Evolutionary conservation across 2,329 filamentous ascomycete genomes (phyloP), one percentile per base, ranked within the genome.

Genomic region (Trichophyton verrucosum): DNA sequence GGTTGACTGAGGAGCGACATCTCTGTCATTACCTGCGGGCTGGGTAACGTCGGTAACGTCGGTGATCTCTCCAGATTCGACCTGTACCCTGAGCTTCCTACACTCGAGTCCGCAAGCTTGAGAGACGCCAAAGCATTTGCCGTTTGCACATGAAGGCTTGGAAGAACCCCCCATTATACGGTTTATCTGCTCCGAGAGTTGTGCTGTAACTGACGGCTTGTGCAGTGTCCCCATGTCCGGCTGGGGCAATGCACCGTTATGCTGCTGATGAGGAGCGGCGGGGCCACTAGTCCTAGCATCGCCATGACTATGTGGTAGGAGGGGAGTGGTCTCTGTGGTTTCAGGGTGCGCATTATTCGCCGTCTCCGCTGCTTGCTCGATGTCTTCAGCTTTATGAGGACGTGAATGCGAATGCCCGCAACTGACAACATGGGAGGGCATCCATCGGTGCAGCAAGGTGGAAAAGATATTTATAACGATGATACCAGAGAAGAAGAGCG

Each of bases 101-200:
- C 83, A 86, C 62, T 85, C 82, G 24, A 76, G 75, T 1, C 83
- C 82, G 66, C 83, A 86, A 0, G 81, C 78, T 65, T 85, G 81
- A 2, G 81, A 82, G 65, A 81, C 81, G 0, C 84, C 84, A 65
- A 81, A 82, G 64, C 84, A 86, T 17, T 82, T 80, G 0, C 82
- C 83, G 59, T 79, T 73, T 63, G 84, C 81, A 65, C 83, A 86
- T 15, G 59, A 49, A 2, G 61, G 38, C 27, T 65, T 64, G 1
- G 33, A 42, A 36, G 57, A 58, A 2, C 53, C 60, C 33, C 61
- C 61, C 17, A 64, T 62, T n/a, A 66, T 38, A 13, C 59, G 61
- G 30, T 30, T 57, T n/a, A 66, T 57, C 56, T 53, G 61, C 3
- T 59, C 55, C 3, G 63, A 62, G 27, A 65, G 15, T 3, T 61